These are phyloP conservation scores for Cudoniella acicularis DNA, from an alignment of 495 filamentous ascomycete species.

Conservation along the genomic window DNA sequence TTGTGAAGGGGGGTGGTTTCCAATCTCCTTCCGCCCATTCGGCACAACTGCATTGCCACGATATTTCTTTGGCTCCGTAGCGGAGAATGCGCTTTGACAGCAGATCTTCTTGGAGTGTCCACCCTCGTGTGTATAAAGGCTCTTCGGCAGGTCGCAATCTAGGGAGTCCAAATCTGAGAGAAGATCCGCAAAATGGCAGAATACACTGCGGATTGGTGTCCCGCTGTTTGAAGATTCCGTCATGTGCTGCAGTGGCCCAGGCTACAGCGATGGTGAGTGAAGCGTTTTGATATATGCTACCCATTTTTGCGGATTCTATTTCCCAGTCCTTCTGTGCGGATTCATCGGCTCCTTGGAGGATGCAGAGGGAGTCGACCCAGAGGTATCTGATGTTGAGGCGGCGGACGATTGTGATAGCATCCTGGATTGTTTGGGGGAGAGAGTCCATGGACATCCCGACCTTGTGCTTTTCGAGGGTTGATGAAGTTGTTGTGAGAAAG, in stretches of 20 bases:
- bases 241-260: not conserved
- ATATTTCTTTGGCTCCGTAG: too few relatives aligned
- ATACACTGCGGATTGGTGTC: too few relatives aligned
- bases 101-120: too few relatives aligned
- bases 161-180: too few relatives aligned
- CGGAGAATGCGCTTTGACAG: too few relatives aligned
- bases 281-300: not conserved
- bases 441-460: not conserved
- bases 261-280: not conserved
- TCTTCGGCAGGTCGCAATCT: too few relatives aligned
- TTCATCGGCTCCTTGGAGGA: constrained; percentile 8
- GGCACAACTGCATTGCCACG: too few relatives aligned
- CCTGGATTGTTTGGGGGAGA: constrained; percentile 3
- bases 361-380: constrained; percentile 14
- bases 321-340: not conserved
- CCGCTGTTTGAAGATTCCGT: not conserved
- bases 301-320: not conserved
- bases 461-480: not conserved
- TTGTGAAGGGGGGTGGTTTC: too few relatives aligned
- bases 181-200: too few relatives aligned
- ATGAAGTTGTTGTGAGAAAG: not conserved
- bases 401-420: constrained; percentile 3
- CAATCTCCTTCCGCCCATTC: too few relatives aligned
- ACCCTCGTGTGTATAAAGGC: too few relatives aligned
- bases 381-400: constrained; percentile 1